A percentile compares a stretch with the other conserved stretches of the same genome.
These are phyloP conservation scores for Metarhizium sp. DNA, from an alignment of 2,329 filamentous ascomycete species.

Conservation along the genomic window DNA sequence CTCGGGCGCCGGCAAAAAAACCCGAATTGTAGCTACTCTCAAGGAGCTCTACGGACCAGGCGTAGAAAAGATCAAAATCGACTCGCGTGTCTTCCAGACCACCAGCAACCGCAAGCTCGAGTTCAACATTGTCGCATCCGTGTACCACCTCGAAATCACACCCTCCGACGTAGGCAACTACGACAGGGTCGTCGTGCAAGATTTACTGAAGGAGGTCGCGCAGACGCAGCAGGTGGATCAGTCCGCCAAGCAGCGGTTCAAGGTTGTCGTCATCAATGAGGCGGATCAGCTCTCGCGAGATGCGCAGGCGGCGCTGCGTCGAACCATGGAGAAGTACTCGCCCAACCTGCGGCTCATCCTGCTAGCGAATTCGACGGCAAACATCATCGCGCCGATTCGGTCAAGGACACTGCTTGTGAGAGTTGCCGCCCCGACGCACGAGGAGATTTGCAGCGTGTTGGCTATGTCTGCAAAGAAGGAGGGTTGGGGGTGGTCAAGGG, in stretches of 20 bases:
- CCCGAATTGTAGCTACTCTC: conserved; percentile 85
- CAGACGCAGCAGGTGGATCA: conserved; percentile 99
- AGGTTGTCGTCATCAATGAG: conserved; percentile 98
- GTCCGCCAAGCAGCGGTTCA: conserved; percentile 83
- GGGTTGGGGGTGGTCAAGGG: conserved; percentile 66
- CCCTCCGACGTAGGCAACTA: conserved; percentile 95
- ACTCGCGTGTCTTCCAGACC: conserved; percentile 92
- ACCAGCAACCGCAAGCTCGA: conserved; percentile 94
- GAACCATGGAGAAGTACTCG: conserved; percentile 99
- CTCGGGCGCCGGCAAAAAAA: conserved; percentile 96
- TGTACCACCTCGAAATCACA: conserved; percentile 98
- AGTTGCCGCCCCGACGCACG: conserved; percentile 79
- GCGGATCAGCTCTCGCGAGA: conserved; percentile 90
- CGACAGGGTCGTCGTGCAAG: conserved; percentile 91
- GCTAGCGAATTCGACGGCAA: conserved; percentile 90
- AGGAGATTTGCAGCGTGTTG: conserved; percentile 74
- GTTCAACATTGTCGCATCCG: conserved; percentile 95
- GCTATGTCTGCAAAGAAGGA: conserved; percentile 65
- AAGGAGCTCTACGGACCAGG: conserved; percentile 93
- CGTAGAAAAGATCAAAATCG: conserved; percentile 99
- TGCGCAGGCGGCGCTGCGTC: conserved; percentile 85
- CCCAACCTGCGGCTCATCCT: conserved; percentile 88
- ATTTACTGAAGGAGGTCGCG: conserved; percentile 92
- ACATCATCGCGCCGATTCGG: conserved; percentile 97
- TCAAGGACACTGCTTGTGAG: conserved; percentile 85